Evolutionary conservation across 1,139 yeast species (phyloP).

Genomic region (Taphrina betulina): DNA sequence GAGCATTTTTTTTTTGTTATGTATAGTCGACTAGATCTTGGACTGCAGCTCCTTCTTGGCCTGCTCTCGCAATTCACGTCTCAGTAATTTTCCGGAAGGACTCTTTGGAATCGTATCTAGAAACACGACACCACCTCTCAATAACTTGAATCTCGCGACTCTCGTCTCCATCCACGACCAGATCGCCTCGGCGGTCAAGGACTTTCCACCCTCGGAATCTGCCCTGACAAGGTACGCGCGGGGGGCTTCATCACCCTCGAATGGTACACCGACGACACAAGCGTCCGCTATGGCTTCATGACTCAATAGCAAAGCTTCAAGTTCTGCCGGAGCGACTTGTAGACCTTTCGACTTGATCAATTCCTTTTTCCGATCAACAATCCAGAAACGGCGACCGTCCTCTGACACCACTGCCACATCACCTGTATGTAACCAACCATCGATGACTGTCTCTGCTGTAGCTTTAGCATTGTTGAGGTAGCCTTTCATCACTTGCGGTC

Average conservation of each 20-base stretch:
- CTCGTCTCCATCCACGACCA: conserved; percentile 40
- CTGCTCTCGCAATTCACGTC: conserved; percentile 42
- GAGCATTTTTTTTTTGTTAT: too few species aligned
- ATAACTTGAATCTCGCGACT: conserved; percentile 45
- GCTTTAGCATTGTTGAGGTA: conserved; percentile 54
- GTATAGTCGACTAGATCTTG: conserved; percentile 2
- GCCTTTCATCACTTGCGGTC: conserved; percentile 58
- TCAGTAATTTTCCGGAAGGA: conserved; percentile 47
- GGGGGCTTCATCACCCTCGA: conserved; percentile 46
- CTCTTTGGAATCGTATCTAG: conserved; percentile 46
- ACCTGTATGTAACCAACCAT: conserved; percentile 65
- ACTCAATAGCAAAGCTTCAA: conserved; percentile 63
- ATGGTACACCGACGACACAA: conserved; percentile 45
- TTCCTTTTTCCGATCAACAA: conserved; percentile 67
- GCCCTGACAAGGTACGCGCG: conserved; percentile 46
- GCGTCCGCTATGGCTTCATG: conserved; percentile 44
- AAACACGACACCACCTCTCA: conserved; percentile 48
- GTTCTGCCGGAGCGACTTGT: conserved; percentile 77
- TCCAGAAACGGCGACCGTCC: conserved; percentile 53
- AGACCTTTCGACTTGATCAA: conserved; percentile 69
- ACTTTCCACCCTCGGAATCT: conserved; percentile 34
- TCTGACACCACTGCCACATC: conserved; percentile 57
- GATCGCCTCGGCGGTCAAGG: conserved; percentile 34
- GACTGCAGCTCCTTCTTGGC: conserved; percentile 22
- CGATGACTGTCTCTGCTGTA: conserved; percentile 48